Base-by-base conservation (phyloP, 441 rosid species). In the Erodium trifolium region DNA sequence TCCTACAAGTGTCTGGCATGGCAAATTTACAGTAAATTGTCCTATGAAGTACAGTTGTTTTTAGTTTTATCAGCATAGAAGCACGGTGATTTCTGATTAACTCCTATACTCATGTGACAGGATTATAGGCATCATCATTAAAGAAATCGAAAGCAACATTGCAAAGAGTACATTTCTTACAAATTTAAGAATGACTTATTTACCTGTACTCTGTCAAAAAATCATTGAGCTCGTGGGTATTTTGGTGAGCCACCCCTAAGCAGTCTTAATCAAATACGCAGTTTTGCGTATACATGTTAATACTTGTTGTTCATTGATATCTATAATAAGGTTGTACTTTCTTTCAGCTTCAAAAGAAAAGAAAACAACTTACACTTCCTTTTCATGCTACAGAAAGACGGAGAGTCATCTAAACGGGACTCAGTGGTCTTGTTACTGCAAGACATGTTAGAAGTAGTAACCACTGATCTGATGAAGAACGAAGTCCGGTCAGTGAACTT, bases 371-470 rank as follows among this genome's bases (percentile, higher is more conserved):
- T 60, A 53, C 5, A 43, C 41, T 69, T 71, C 6, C 17, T 16
- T 53, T 79, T 66, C 65, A 67, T 84, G 75, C 70, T 86, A 78
- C 89, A 95, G 99, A 95, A 92, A 89, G 97, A 86, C 71, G 88
- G 86, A 19, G 96, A 91, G 75, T 84, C 86, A 75, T 80, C 90
- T 72, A 87, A 89, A 82, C 78, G 81, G 72, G 91, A 89, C 79
- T 74, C 77, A 60, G 89, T 91, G 80, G 97, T 91, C 68, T 80
- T 95, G 72, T 73, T 91, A 80, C 84, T 95, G 66, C 98, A 88
- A 78, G 99, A 95, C 78, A 95, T 92, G 97, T 77, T 95, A 77
- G 98, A 92, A 86, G 96, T 95, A 67, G 93, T 89, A 66, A 84
- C 93, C 35, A 87, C 87, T 68, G 98, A 95, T 83, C 88, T 92